Evolutionary conservation across 75 land plant genomes (phyloP), one percentile per base, ranked within the genome.

Genomic region (Adiantum capillusveneris): DNA sequence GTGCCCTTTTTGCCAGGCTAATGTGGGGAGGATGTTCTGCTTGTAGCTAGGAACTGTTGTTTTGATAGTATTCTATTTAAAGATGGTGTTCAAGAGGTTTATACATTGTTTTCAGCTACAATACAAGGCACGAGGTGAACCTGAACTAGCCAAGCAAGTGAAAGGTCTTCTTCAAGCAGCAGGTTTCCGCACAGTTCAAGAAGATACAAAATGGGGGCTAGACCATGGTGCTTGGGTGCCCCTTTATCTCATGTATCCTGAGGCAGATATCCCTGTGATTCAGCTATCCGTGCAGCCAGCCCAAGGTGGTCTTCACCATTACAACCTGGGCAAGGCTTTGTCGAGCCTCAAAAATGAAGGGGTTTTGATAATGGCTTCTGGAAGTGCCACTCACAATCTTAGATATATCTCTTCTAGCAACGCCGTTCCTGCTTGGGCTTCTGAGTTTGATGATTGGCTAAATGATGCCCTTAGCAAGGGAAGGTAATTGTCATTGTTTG

Each of bases 151-250:
- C 36, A 66, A 62, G 58, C 73, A 77, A 58, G 85, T 79, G 61
- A 79, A 79, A 66, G 78, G 79, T 51, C 46, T 90, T 46, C 80
- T 90, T 1, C 42, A 39, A 43, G 62, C 44, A 7, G 81, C 88
- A 22, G 96, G 93, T 0, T 79, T 81, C 42, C 57, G 72, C n/a
- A 39, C 46, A 0, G 82, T 79, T 9, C 56, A 29, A 7, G 85
- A 79, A 64, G 92, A 90, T 56, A 63, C 59, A 29, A 70, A 60
- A 19, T 73, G 96, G 22, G 96, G 93, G 36, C 73, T 87, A 17
- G 93, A 90, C 52, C 96, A 90, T 57, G 96, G 96, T 9, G 84
- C 93, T 1, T 90, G 96, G 96, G 83, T 84, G 31, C 96, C 96
- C 0, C 81, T 90, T 16, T 60, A 73, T 73, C 75, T 90, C 25